Evolutionary conservation across 2,329 filamentous ascomycete genomes (phyloP).

Genomic region (Trematosphaeria pertusa): DNA sequence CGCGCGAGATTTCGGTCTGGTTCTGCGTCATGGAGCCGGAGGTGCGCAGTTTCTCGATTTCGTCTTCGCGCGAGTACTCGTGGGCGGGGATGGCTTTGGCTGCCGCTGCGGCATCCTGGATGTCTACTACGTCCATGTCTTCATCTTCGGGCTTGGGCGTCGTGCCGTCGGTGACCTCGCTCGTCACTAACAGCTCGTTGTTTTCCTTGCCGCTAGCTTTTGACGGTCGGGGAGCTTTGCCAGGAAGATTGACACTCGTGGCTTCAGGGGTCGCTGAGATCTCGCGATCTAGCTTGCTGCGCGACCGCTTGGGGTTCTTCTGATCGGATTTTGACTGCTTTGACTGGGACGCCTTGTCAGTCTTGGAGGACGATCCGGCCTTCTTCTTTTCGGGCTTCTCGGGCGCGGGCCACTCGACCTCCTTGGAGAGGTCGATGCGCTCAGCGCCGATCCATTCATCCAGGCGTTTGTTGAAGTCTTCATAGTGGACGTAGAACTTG

Average conservation of each 20-base stretch:
- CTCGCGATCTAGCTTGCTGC: slow-evolving; percentile 59
- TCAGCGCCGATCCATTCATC: slow-evolving; percentile 87
- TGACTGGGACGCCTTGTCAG: slow-evolving; percentile 36
- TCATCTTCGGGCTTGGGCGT: slow-evolving; percentile 61
- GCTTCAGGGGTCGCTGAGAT: slow-evolving; percentile 63
- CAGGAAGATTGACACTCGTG: slow-evolving; percentile 57
- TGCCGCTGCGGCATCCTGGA: slow-evolving; percentile 59
- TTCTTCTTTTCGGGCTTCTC: slow-evolving; percentile 90
- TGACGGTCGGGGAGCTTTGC: slow-evolving; percentile 58
- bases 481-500: slow-evolving; percentile 95
- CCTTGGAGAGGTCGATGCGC: slow-evolving; percentile 84
- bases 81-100: slow-evolving; percentile 61
- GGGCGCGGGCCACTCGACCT: slow-evolving; percentile 95
- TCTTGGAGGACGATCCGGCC: slow-evolving; percentile 58
- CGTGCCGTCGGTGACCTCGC: slow-evolving; percentile 55
- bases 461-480: slow-evolving; percentile 93
- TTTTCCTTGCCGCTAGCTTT: slow-evolving; percentile 69
- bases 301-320: slow-evolving; percentile 56
- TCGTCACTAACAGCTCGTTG: slow-evolving; percentile 55
- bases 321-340: slow-evolving; percentile 52
- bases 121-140: slow-evolving; percentile 59
- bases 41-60: slow-evolving; percentile 94
- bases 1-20: slow-evolving; percentile 92
- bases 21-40: slow-evolving; percentile 99
- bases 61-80: slow-evolving; percentile 79